phyloP scores from a whole-genome alignment of 139 green algal species.

The Haematococcus sp. region DNA sequence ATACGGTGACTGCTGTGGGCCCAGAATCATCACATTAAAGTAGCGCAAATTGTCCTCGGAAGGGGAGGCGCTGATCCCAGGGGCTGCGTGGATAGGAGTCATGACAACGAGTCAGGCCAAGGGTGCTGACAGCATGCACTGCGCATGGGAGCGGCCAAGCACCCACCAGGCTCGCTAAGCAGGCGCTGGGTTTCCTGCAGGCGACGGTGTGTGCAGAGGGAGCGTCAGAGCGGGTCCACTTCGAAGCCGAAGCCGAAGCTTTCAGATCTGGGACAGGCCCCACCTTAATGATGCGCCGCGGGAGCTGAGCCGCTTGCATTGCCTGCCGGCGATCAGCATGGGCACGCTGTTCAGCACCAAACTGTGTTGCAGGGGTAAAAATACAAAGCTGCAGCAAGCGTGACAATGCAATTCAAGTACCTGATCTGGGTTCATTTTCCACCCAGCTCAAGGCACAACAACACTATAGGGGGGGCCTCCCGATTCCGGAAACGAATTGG shows the following conservation, averaged over 20 bases:
- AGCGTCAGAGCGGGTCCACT: too few species aligned
- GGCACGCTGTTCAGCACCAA: not conserved
- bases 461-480: too few species aligned
- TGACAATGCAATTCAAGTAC: not conserved
- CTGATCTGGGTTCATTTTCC: too few species aligned
- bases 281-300: conserved; percentile 67
- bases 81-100: conserved; percentile 54
- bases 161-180: conserved; percentile 88
- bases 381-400: not conserved
- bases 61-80: conserved; percentile 92
- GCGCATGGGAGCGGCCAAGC: not conserved
- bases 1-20: conserved; percentile 88
- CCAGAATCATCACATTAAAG: conserved; percentile 98
- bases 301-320: conserved; percentile 55
- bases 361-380: too few species aligned
- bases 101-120: not conserved
- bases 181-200: conserved; percentile 93
- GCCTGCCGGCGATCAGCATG: not conserved
- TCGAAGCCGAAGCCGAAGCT: too few species aligned
- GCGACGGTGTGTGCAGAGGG: too few species aligned
- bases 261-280: too few species aligned
- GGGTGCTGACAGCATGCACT: not conserved
- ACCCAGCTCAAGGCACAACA: too few species aligned
- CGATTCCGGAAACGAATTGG: too few species aligned
- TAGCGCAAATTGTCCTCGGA: conserved; percentile 97